Percentiles rank a stretch among this genome's conserved stretches.
phyloP scores from a whole-genome alignment of 2,329 filamentous ascomycete species.

The Ophiostoma perfectum region DNA sequence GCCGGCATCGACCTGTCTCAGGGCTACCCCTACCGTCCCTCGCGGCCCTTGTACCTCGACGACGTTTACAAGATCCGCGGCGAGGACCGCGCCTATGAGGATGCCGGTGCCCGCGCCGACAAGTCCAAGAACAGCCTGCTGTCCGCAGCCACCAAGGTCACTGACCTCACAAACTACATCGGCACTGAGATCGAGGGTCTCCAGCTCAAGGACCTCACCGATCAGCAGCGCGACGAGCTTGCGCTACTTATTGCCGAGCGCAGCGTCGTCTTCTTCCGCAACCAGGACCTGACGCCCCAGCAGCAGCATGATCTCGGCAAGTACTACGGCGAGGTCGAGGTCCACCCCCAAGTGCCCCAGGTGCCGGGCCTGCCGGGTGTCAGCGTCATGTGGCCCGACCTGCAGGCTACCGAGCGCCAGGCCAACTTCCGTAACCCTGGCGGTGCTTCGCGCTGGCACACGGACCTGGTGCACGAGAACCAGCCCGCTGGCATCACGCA shows the following conservation, averaged over 20 bases:
- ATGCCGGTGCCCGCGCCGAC: conserved; percentile 60
- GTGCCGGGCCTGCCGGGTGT: conserved; percentile 62
- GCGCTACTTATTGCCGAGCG: conserved; percentile 58
- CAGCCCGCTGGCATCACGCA: conserved; percentile 67
- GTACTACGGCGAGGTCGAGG: conserved; percentile 59
- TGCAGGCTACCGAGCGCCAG: conserved; percentile 55
- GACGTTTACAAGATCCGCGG: conserved; percentile 63
- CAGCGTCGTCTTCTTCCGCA: conserved; percentile 62
- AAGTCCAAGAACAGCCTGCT: conserved; percentile 57
- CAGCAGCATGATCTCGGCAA: conserved; percentile 59
- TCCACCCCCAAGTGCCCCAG: conserved; percentile 66
- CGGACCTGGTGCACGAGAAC: conserved; percentile 64
- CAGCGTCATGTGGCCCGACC: conserved; percentile 64
- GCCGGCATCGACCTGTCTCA: conserved; percentile 63
- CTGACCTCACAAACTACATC: conserved; percentile 56
- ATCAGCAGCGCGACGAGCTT: conserved; percentile 56
- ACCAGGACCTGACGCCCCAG: conserved; percentile 57
- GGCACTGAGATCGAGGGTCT: conserved; percentile 60
- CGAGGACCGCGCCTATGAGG: conserved; percentile 49
- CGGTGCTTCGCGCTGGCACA: conserved; percentile 64
- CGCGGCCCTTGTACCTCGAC: conserved; percentile 61
- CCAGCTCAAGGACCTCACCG: conserved; percentile 56
- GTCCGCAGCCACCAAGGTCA: conserved; percentile 57
- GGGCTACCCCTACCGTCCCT: conserved; percentile 66
- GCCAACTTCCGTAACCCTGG: conserved; percentile 62